These are phyloP conservation scores for Skeletonema grethae DNA, from an alignment of 108 stramenopile genomes.

Conservation along the genomic window DNA sequence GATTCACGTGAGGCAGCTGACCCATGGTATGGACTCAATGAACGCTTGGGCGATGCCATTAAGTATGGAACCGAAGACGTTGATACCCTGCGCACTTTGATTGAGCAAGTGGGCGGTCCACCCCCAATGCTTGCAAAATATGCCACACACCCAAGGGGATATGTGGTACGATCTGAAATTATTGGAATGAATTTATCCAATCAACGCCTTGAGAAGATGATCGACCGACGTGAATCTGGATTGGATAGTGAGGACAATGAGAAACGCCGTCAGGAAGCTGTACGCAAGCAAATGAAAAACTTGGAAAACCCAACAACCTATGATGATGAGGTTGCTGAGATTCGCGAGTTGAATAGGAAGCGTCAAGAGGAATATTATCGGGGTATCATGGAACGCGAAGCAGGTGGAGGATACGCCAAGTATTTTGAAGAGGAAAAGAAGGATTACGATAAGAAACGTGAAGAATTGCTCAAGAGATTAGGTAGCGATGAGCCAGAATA, in stretches of 20 bases:
- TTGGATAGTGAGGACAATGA: constrained; percentile 52
- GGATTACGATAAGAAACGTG: constrained; percentile 48
- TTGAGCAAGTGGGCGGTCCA: constrained; percentile 72
- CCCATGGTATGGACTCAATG: constrained; percentile 87
- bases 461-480: constrained; percentile 57
- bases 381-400: constrained; percentile 17
- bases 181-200: constrained; percentile 62
- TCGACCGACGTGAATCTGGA: constrained; percentile 14
- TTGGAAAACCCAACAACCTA: constrained; percentile 35
- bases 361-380: constrained; percentile 21
- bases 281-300: constrained; percentile 66
- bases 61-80: constrained; percentile 67
- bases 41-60: constrained; percentile 76
- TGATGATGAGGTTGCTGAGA: constrained; percentile 62
- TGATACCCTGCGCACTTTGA: constrained; percentile 50
- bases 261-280: constrained; percentile 58
- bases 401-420: constrained; percentile 17
- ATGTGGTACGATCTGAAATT: constrained; percentile 71
- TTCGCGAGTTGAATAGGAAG: constrained; percentile 11
- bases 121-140: constrained; percentile 61
- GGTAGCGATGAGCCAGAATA: constrained; percentile 13
- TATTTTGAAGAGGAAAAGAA: constrained; percentile 29
- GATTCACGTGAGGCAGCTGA: constrained; percentile 56
- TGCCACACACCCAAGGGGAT: constrained; percentile 41
- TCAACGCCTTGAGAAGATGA: constrained; percentile 32